These are phyloP conservation scores for Sphaerobolus stellatus DNA, from an alignment of 1,284 basidiomycete genomes.

Conservation along the genomic window DNA sequence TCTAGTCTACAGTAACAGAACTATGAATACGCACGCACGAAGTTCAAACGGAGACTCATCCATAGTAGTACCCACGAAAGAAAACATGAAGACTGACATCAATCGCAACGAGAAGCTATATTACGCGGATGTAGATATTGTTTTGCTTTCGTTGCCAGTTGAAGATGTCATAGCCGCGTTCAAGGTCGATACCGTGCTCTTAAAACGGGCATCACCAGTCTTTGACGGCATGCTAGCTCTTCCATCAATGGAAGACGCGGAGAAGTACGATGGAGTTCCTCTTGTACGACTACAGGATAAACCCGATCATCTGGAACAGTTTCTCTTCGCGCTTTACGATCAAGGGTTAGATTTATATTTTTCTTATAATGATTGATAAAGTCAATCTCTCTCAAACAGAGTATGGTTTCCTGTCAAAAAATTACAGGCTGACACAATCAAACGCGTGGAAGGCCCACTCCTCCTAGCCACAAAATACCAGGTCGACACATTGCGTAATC, in stretches of 20 bases:
- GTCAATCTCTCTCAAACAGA: neutral
- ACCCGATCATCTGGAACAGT: constrained; percentile 29
- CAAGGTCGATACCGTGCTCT: neutral
- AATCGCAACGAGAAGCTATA: neutral
- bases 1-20: too few relatives aligned
- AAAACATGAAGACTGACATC: too few relatives aligned
- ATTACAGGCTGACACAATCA: constrained; percentile 34
- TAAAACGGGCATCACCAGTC: constrained; percentile 20
- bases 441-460: constrained; percentile 17
- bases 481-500: constrained; percentile 7
- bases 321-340: constrained; percentile 31
- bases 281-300: constrained; percentile 26
- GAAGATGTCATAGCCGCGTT: neutral
- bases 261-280: constrained; percentile 27
- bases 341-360: neutral
- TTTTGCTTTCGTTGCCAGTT: neutral
- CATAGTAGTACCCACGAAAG: too few relatives aligned
- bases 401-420: constrained; percentile 2
- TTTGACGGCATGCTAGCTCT: constrained; percentile 33
- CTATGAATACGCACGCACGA: too few relatives aligned
- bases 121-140: neutral
- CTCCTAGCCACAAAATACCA: constrained; percentile 16
- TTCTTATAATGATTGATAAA: neutral
- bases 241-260: constrained; percentile 5
- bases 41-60: too few relatives aligned